These are phyloP conservation scores for Amoebophrya sp. DNA, from an alignment of 169 alveolate species.

Conservation along the genomic window DNA sequence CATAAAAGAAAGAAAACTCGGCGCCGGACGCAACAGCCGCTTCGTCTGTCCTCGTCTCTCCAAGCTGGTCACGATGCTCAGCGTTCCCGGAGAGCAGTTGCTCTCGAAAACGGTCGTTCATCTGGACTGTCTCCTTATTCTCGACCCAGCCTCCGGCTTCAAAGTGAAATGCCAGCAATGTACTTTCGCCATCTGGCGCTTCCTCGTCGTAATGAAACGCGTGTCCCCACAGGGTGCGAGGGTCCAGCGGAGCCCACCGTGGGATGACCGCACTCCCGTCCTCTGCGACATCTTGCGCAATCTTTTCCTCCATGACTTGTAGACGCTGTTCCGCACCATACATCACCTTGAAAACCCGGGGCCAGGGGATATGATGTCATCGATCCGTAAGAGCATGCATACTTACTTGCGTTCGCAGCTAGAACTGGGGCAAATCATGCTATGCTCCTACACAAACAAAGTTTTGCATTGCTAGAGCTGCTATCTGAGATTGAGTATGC, in stretches of 20 bases:
- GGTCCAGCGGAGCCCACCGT: slow-evolving; percentile 3
- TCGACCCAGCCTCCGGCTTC: slow-evolving; percentile 9
- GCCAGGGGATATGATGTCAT: too few species aligned
- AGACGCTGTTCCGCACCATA: too few species aligned
- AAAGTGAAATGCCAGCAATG: neutral
- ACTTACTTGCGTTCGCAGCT: too few species aligned
- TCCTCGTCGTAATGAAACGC: neutral
- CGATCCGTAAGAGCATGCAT: too few species aligned
- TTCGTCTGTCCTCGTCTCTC: neutral
- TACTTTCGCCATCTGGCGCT: neutral
- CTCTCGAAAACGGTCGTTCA: neutral
- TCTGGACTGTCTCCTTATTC: neutral
- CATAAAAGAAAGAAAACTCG: neutral
- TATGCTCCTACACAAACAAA: too few species aligned
- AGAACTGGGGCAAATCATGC: too few species aligned
- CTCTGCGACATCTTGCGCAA: neutral
- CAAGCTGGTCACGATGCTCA: neutral
- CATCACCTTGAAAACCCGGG: too few species aligned
- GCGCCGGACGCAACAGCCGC: neutral
- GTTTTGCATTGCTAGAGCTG: too few species aligned
- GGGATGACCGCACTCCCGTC: neutral
- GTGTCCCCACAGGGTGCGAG: neutral
- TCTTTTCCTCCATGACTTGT: too few species aligned
- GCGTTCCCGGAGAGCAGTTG: neutral
- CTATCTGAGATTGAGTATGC: too few species aligned